Conservation (phyloP, 2,329 filamentous ascomycete species). For the Corynespora cassiicola region DNA sequence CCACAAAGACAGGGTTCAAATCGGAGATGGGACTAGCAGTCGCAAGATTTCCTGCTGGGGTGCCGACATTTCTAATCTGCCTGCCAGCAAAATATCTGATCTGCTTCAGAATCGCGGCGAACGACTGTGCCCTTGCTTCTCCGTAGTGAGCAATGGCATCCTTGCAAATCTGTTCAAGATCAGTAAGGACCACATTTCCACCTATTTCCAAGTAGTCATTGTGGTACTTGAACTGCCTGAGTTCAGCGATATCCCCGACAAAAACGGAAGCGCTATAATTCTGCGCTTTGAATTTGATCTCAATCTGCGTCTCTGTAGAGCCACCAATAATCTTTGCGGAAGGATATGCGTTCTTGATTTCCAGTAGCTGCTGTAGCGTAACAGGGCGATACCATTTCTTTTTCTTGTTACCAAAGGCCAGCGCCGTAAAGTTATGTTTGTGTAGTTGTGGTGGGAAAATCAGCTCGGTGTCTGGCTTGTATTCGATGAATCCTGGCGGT, state of each 20-base stretch:
- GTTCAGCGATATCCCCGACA: slow-evolving; percentile 89
- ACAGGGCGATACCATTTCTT: slow-evolving; percentile 94
- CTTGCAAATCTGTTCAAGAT: slow-evolving; percentile 84
- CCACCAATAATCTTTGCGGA: slow-evolving; percentile 94
- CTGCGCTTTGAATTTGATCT: slow-evolving; percentile 97
- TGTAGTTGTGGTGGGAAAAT: slow-evolving; percentile 90
- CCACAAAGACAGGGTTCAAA: slow-evolving; percentile 91
- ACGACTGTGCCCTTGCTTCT: slow-evolving; percentile 73
- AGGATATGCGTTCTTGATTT: slow-evolving; percentile 87
- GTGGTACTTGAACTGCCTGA: slow-evolving; percentile 80
- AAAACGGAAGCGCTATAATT: slow-evolving; percentile 89
- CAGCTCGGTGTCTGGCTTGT: slow-evolving; percentile 90
- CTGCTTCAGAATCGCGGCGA: slow-evolving; percentile 91
- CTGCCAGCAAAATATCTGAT: slow-evolving; percentile 93
- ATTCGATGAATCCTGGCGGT: slow-evolving; percentile 90
- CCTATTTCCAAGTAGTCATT: slow-evolving; percentile 89
- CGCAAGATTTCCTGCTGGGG: slow-evolving; percentile 90
- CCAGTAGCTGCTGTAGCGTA: slow-evolving; percentile 83
- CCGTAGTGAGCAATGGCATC: slow-evolving; percentile 84
- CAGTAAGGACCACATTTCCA: slow-evolving; percentile 90
- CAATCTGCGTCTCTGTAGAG: slow-evolving; percentile 96
- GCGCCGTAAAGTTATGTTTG: slow-evolving; percentile 79
- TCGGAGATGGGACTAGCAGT: slow-evolving; percentile 97
- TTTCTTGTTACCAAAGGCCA: slow-evolving; percentile 91
- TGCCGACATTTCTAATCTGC: slow-evolving; percentile 97